Percentiles rank a stretch among this genome's conserved stretches.
These are phyloP conservation scores for Cymbidium sinense DNA, from an alignment of 106 monocot species.

Conservation along the genomic window DNA sequence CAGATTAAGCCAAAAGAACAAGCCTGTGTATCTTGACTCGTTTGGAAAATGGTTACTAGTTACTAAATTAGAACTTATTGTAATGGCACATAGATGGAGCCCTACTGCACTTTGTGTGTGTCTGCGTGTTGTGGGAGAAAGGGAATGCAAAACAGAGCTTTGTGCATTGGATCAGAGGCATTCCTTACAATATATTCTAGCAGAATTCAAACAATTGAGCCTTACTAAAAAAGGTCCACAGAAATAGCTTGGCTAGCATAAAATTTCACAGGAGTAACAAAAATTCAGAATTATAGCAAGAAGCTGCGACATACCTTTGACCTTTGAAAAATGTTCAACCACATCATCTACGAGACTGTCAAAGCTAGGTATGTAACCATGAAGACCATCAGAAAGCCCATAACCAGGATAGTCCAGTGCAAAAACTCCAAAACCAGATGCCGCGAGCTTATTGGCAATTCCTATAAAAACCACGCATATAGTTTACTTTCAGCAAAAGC, in stretches of 20 bases:
- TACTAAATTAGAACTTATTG: neutral
- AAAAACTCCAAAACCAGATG: slow-evolving; percentile 92
- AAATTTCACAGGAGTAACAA: neutral
- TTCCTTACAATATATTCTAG: neutral
- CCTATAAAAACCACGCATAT: slow-evolving; percentile 26
- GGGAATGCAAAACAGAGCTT: neutral
- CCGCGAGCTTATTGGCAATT: slow-evolving; percentile 77
- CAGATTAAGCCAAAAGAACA: no score
- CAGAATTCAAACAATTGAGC: slow-evolving; percentile 1
- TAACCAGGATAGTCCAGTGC: slow-evolving; percentile 94
- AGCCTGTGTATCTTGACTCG: no score
- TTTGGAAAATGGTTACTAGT: neutral
- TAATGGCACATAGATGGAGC: neutral
- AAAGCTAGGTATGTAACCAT: slow-evolving; percentile 89
- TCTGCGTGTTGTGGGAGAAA: neutral
- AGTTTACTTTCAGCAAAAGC: neutral
- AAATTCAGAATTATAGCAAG: neutral
- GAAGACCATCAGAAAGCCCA: slow-evolving; percentile 94
- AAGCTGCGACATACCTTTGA: slow-evolving; percentile 55
- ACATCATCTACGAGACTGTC: slow-evolving; percentile 78
- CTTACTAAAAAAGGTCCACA: neutral
- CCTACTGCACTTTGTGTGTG: neutral
- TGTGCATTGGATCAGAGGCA: neutral
- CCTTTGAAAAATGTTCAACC: slow-evolving; percentile 69
- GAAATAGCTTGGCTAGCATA: neutral